Evolutionary conservation across 1,284 basidiomycete genomes (phyloP).

Genomic region (Anthracocystis setariae): DNA sequence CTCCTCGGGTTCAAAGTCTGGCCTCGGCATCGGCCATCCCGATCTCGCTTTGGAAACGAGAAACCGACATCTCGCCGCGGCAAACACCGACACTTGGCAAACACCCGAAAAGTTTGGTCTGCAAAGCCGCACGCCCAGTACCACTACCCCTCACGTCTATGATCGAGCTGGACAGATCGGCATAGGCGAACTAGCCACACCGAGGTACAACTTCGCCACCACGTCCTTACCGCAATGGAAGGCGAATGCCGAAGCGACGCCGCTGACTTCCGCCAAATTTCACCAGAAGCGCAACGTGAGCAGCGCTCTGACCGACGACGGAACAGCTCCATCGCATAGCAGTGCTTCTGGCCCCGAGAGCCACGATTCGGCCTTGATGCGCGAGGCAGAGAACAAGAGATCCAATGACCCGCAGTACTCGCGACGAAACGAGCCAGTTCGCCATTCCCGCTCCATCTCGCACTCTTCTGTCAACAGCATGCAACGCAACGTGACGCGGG

Average conservation of each 20-base stretch:
- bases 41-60: slow-evolving; percentile 20
- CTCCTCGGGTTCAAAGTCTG: slow-evolving; percentile 11
- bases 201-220: slow-evolving; percentile 76
- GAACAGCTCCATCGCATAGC: slow-evolving; percentile 19
- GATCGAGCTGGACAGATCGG: slow-evolving; percentile 90
- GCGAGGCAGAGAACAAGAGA: slow-evolving; percentile 4
- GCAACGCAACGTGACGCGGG: slow-evolving; percentile 24
- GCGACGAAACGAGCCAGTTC: slow-evolving; percentile 24
- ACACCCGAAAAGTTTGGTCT: slow-evolving; percentile 48
- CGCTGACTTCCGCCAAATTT: slow-evolving; percentile 20
- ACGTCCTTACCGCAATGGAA: slow-evolving; percentile 30
- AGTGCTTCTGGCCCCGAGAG: slow-evolving; percentile 24
- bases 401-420: slow-evolving; percentile 8
- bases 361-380: slow-evolving; percentile 17
- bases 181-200: slow-evolving; percentile 96
- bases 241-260: slow-evolving; percentile 16
- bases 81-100: slow-evolving; percentile 17
- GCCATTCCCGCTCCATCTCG: slow-evolving; percentile 62
- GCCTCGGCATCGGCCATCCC: slow-evolving; percentile 54
- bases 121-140: slow-evolving; percentile 21
- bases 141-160: slow-evolving; percentile 63
- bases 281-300: slow-evolving; percentile 36
- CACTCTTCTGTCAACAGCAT: slow-evolving; percentile 53
- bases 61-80: slow-evolving; percentile 5
- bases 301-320: slow-evolving; percentile 38